A percentile compares a stretch with the other conserved stretches of the same genome.
Evolutionary conservation across 2,329 filamentous ascomycete genomes (phyloP).

Genomic region (Endocalyx cinctus): DNA sequence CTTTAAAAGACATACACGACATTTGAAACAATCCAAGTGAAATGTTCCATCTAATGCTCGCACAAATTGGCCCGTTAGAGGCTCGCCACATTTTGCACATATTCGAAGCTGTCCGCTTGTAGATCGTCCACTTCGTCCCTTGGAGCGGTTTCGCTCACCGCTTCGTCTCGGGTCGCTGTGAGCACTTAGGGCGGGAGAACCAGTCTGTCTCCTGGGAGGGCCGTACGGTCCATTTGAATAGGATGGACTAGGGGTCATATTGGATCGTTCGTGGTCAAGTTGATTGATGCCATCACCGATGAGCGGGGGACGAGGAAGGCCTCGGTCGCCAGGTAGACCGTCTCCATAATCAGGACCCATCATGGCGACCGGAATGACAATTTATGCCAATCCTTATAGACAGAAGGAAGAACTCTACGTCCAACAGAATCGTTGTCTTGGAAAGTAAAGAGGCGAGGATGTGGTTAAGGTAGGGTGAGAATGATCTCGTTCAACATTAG

Average conservation of each 20-base stretch:
- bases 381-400: constrained; percentile 10
- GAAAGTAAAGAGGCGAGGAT: too few species aligned
- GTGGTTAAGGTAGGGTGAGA: constrained; percentile 15
- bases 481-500: constrained; percentile 24
- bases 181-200: constrained; percentile 33
- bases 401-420: constrained; percentile 8
- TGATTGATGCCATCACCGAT: constrained; percentile 23
- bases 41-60: constrained; percentile 89
- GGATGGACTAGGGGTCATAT: constrained; percentile 28
- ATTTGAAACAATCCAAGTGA: constrained; percentile 97
- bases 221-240: constrained; percentile 24
- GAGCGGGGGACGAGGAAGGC: constrained; percentile 24
- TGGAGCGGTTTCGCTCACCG: constrained; percentile 54
- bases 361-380: constrained; percentile 22
- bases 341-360: constrained; percentile 31
- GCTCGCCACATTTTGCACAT: constrained; percentile 84
- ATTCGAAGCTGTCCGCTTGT: constrained; percentile 58
- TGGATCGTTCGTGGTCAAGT: constrained; percentile 27
- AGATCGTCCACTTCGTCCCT: constrained; percentile 48
- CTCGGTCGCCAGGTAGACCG: constrained; percentile 28
- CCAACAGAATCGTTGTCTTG: too few species aligned
- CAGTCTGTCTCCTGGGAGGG: constrained; percentile 26
- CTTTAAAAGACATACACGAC: constrained; percentile 64
- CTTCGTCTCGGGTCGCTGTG: constrained; percentile 46
- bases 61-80: constrained; percentile 92